Conservation (phyloP, 1,139 yeast species). For the Saccharomyces pastorianus region DNA sequence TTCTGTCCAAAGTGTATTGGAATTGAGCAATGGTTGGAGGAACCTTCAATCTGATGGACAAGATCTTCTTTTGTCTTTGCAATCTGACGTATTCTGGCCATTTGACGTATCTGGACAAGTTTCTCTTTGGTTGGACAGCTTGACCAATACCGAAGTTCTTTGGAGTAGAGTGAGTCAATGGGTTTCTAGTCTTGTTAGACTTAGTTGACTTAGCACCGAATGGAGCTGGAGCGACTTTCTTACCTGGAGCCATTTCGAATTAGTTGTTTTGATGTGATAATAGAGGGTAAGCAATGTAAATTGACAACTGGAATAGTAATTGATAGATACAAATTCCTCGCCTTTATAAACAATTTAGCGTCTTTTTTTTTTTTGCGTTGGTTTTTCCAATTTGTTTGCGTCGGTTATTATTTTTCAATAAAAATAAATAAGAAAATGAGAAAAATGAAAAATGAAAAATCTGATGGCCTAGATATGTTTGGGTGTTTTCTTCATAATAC, state of each 20-base stretch:
- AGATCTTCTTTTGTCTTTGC: conserved; percentile 96
- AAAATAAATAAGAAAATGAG: background rate
- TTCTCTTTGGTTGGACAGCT: conserved; percentile 88
- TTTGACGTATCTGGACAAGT: conserved; percentile 91
- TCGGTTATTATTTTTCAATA: background rate
- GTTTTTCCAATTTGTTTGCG: background rate
- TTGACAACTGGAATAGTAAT: background rate
- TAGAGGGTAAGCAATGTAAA: background rate
- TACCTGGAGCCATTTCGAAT: conserved; percentile 50
- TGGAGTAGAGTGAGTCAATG: conserved; percentile 80
- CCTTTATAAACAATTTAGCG: background rate
- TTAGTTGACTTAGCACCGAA: conserved; percentile 47
- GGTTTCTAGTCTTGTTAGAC: conserved; percentile 47
- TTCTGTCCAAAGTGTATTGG: conserved; percentile 91
- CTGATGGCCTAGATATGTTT: background rate
- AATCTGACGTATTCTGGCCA: conserved; percentile 98
- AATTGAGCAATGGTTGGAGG: conserved; percentile 98
- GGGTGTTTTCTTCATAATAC: background rate
- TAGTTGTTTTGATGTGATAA: background rate
- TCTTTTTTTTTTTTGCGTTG: background rate
- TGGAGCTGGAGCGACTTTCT: conserved; percentile 92
- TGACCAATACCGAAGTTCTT: conserved; percentile 96
- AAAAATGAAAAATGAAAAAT: background rate
- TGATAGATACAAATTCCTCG: background rate
- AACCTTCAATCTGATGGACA: conserved; percentile 91